A percentile compares a stretch with the other conserved stretches of the same genome.
These are phyloP conservation scores for sweet orange (Citrus sinensis) DNA, from an alignment of 345 rosid species.

Conservation along the genomic window DVS_A1.0 CM039165.1:35856001-35856500, in stretches of 20 bases:
- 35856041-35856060: no score
- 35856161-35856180: no score
- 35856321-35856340: slow-evolving; percentile 19
- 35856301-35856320: slow-evolving; percentile 17
- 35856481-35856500: slow-evolving; percentile 12
- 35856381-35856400: slow-evolving; percentile 35
- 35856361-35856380: slow-evolving; percentile 31
- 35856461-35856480: slow-evolving; percentile 10
- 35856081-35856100: no score
- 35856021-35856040: not conserved
- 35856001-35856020: no score
- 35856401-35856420: not conserved
- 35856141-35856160: no score
- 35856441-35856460: slow-evolving; percentile 12
- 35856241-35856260: not conserved
- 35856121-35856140: no score
- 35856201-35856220: slow-evolving; percentile 15
- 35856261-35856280: not conserved
- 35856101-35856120: no score
- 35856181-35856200: no score
- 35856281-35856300: not conserved
- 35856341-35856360: slow-evolving; percentile 32
- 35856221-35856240: slow-evolving; percentile 25
- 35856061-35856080: no score
- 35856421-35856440: slow-evolving; percentile 12